Evolutionary conservation across 1,284 basidiomycete species (phyloP).

Genomic region (Neonothopanus nambi): DNA sequence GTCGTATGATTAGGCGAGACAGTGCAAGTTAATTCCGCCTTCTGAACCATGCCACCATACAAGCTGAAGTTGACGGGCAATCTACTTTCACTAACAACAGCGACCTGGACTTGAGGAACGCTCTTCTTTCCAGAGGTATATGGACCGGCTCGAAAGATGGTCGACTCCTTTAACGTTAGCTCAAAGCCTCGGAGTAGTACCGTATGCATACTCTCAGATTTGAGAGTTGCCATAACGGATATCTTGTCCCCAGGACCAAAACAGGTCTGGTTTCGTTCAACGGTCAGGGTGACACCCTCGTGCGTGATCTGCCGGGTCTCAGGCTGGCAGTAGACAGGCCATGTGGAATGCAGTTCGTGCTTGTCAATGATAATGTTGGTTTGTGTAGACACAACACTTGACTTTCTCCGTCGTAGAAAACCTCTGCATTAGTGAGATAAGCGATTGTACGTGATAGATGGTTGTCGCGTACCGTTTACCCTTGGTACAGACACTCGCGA

Average conservation of each 20-base stretch:
- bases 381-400: constrained; percentile 55
- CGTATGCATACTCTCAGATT: constrained; percentile 64
- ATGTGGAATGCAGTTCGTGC: constrained; percentile 86
- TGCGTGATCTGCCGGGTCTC: constrained; percentile 69
- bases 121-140: constrained; percentile 53
- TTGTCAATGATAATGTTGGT: constrained; percentile 82
- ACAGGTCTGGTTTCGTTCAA: constrained; percentile 75
- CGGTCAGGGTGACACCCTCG: constrained; percentile 70
- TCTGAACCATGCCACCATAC: constrained; percentile 69
- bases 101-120: constrained; percentile 55
- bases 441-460: not conserved
- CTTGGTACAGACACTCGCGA: constrained; percentile 80
- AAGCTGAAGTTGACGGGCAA: constrained; percentile 70
- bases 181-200: constrained; percentile 79
- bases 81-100: constrained; percentile 63
- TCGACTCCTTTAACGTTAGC: constrained; percentile 73
- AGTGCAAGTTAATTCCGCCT: constrained; percentile 65
- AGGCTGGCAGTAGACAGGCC: constrained; percentile 83
- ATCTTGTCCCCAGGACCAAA: constrained; percentile 86
- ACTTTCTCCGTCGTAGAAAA: constrained; percentile 73
- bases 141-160: constrained; percentile 62
- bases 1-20: constrained; percentile 73
- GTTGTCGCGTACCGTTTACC: constrained; percentile 67
- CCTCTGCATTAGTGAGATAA: constrained; percentile 44
- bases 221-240: constrained; percentile 66